A percentile compares a stretch with the other conserved stretches of the same genome.
phyloP scores from a whole-genome alignment of 2,329 filamentous ascomycete genomes.

The Hirsutella minnesotensis region DNA sequence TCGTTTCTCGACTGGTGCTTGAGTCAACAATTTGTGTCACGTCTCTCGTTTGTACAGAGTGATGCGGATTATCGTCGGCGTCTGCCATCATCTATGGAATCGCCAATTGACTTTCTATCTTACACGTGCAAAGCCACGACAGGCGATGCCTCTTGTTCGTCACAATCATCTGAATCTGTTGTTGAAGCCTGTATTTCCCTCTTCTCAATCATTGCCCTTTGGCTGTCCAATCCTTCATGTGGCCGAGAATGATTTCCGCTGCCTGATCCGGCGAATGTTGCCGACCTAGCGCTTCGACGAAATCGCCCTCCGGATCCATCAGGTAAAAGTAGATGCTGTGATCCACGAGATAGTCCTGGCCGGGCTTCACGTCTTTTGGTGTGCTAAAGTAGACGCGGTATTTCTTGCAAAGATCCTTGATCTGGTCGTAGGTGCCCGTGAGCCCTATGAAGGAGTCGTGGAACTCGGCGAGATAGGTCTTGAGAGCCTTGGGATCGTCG shows the following conservation, averaged over 20 bases:
- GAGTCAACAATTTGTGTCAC: too few species aligned
- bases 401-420: conserved; percentile 88
- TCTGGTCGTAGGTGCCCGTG: conserved; percentile 86
- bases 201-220: not conserved
- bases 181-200: too few species aligned
- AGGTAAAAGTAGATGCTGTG: conserved; percentile 99
- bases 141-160: too few species aligned
- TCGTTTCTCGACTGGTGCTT: too few species aligned
- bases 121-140: too few species aligned
- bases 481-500: conserved; percentile 75
- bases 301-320: conserved; percentile 97
- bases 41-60: too few species aligned
- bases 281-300: conserved; percentile 89
- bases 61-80: too few species aligned
- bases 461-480: conserved; percentile 82
- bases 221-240: conserved; percentile 54
- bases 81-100: too few species aligned
- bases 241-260: conserved; percentile 71
- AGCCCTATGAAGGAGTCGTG: conserved; percentile 76
- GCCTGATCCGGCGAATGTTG: conserved; percentile 87
- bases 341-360: conserved; percentile 94
- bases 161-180: too few species aligned
- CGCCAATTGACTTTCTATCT: too few species aligned
- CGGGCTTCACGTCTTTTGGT: conserved; percentile 74
- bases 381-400: conserved; percentile 98